Evolutionary conservation across 257 asterid genomes (phyloP), one percentile per base, ranked within the genome.

Genomic region (Cordia subcordata): DNA sequence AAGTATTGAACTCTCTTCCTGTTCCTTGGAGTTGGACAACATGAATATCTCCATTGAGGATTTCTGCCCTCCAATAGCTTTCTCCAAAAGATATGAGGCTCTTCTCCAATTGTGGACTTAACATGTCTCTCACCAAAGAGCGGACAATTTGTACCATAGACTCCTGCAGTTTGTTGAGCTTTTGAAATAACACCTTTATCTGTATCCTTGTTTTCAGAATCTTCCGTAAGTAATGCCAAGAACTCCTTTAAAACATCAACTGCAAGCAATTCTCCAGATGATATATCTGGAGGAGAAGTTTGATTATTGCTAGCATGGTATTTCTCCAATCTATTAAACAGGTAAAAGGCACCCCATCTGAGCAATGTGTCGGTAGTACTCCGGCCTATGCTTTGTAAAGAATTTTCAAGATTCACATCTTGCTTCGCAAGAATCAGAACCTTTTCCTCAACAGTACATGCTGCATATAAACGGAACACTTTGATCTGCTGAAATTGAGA

Each of bases 291-390:
- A 60, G 56, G 68, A 37, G 64, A 54, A 64, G 45, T 38, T 49
- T 73, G 63, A 69, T 49, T 67, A 49, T 73, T 68, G 57, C 68
- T 70, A n/a, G 82, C 72, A 73, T 81, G 93, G 71, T 74, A 84
- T 66, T 84, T 85, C 14, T 86, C 93, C 70, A 92, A 77, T 77
- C 81, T 86, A 54, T 69, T 60, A 77, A 92, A 84, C 19, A 92
- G 82, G 65, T 81, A 37, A 5, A 76, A 45, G 56, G 90, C 94
- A 71, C 99, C 95, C 99, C 99, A 92, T 67, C 77, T 78, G 49
- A 92, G 97, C 56, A 85, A 75, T 60, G 71, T 60, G 63, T 79
- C 72, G 72, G 68, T 72, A 33, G 78, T 69, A 58, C 77, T 59
- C 61, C 88, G 82, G 63, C 69, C 76, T 57, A 65, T 17, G 44